Evolutionary conservation across 1,139 yeast genomes (phyloP).

Genomic region (Yamadazyma triangularis): DNA sequence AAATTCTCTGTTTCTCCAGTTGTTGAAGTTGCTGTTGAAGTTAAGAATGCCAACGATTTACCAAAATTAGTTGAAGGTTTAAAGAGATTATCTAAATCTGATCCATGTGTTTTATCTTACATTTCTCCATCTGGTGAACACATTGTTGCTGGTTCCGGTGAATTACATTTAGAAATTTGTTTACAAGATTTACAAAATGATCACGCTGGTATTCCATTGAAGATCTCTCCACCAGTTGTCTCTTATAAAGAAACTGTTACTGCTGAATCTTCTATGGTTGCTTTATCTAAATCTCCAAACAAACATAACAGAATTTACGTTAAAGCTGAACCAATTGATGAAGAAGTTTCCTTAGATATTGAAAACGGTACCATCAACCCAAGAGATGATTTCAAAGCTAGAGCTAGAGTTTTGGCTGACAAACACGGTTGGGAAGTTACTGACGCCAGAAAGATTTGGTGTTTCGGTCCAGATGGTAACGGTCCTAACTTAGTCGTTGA

Average conservation of each 20-base stretch:
- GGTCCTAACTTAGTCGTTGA: conserved; percentile 99
- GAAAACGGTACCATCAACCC: conserved; percentile 90
- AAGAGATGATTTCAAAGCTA: conserved; percentile 97
- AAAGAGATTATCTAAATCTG: conserved; percentile 99
- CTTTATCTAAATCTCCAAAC: conserved; percentile 99
- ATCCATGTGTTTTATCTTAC: conserved; percentile 91
- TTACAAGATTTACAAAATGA: conserved; percentile 93
- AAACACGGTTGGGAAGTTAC: conserved; percentile 99
- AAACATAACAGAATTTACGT: conserved; percentile 99
- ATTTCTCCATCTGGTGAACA: conserved; percentile 98
- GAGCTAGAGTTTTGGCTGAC: conserved; percentile 99
- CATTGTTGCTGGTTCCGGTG: conserved; percentile 99
- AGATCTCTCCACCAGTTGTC: conserved; percentile 96
- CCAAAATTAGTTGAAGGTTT: conserved; percentile 99
- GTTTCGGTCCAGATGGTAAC: conserved; percentile 99
- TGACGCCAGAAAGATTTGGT: conserved; percentile 99
- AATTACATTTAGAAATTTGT: conserved; percentile 98
- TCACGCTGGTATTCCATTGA: conserved; percentile 99
- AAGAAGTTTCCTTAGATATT: conserved; percentile 89
- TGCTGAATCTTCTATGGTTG: conserved; percentile 89
- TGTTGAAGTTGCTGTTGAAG: conserved; percentile 99
- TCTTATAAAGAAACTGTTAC: conserved; percentile 98
- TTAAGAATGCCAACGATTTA: conserved; percentile 98
- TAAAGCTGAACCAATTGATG: conserved; percentile 94
- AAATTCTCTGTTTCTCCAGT: conserved; percentile 99